Percentiles rank a stretch among this genome's conserved stretches.
phyloP scores from a whole-genome alignment of 768 basidiomycete genomes.

The Obba rivulosa region DNA sequence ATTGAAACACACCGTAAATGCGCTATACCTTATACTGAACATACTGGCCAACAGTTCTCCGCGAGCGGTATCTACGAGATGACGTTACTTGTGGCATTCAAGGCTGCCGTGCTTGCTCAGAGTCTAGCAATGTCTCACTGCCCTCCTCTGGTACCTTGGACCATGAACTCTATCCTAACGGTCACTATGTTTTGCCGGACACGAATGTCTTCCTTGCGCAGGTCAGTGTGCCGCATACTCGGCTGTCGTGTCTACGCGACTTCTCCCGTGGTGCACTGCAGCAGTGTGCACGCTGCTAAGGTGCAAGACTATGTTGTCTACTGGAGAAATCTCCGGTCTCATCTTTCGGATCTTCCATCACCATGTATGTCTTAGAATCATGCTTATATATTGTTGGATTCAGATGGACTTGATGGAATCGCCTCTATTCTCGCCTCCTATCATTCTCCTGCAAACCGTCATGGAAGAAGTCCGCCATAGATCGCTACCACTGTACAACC shows the following conservation, averaged over 20 bases:
- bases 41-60: conserved; percentile 45
- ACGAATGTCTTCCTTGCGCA: conserved; percentile 94
- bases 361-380: neutral
- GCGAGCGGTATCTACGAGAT: conserved; percentile 90
- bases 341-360: too few relatives aligned
- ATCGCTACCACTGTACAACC: conserved; percentile 87
- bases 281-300: too few relatives aligned
- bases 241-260: neutral
- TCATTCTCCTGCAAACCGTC: conserved; percentile 92
- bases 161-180: conserved; percentile 54
- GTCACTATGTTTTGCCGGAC: conserved; percentile 86
- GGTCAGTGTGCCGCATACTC: conserved; percentile 34
- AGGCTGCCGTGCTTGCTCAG: conserved; percentile 58
- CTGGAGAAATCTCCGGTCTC: neutral
- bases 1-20: conserved; percentile 11
- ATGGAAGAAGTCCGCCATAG: conserved; percentile 95
- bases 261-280: neutral
- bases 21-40: neutral
- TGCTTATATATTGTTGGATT: conserved; percentile 6
- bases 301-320: too few relatives aligned
- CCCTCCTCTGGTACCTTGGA: conserved; percentile 52
- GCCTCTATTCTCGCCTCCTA: conserved; percentile 63
- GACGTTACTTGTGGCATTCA: conserved; percentile 86
- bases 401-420: conserved; percentile 96
- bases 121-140: conserved; percentile 37